Evolutionary conservation across 805 yeast species (phyloP).

Genomic region (Barnettozyma californica): DNA sequence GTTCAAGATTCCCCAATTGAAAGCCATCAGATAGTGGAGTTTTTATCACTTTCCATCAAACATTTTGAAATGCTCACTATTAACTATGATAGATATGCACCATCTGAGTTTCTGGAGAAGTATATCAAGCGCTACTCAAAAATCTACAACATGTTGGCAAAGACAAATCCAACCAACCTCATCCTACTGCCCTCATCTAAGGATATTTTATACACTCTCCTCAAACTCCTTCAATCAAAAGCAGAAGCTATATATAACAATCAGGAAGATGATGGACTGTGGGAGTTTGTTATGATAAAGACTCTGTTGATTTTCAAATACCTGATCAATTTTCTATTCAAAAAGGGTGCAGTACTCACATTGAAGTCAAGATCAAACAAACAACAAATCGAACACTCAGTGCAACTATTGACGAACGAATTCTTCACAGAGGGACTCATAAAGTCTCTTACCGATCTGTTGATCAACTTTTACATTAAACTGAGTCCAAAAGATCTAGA

Average conservation of each 20-base stretch:
- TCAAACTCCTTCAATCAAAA: conserved; percentile 55
- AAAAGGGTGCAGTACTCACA: conserved; percentile 59
- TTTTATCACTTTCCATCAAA: conserved; percentile 47
- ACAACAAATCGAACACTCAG: conserved; percentile 55
- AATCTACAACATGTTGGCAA: conserved; percentile 55
- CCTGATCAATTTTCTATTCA: conserved; percentile 54
- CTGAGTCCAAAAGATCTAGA: conserved; percentile 73
- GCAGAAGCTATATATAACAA: conserved; percentile 61
- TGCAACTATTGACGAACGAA: conserved; percentile 43
- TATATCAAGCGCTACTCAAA: conserved; percentile 74
- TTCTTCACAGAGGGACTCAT: conserved; percentile 57
- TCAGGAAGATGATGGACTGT: conserved; percentile 51
- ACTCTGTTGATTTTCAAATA: conserved; percentile 60
- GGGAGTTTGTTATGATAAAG: conserved; percentile 71
- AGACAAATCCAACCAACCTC: conserved; percentile 63
- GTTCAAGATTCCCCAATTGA: conserved; percentile 71
- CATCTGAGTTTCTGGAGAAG: conserved; percentile 48
- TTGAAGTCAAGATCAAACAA: conserved; percentile 62
- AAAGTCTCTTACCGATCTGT: conserved; percentile 53
- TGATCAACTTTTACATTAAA: conserved; percentile 70
- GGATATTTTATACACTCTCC: conserved; percentile 54
- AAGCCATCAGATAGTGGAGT: conserved; percentile 50
- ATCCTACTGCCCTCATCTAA: conserved; percentile 59
- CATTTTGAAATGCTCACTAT: conserved; percentile 56
- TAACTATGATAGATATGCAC: conserved; percentile 44